These are phyloP conservation scores for Sporothrix luriei DNA, from an alignment of 2,329 filamentous ascomycete genomes.

Conservation along the genomic window DNA sequence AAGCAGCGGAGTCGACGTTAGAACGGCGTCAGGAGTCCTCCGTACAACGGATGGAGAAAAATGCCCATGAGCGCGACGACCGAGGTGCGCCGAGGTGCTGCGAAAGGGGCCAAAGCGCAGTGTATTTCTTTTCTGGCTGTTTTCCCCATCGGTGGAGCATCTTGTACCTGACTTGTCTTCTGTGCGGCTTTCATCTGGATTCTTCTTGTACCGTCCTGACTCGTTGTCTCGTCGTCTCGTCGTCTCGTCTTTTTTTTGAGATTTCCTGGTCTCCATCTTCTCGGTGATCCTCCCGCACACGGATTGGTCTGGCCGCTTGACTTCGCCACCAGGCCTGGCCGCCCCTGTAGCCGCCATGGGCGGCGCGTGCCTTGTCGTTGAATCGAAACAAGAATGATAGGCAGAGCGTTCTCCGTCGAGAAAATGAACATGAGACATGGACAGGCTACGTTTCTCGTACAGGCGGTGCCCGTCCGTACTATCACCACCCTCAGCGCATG, in stretches of 20 bases:
- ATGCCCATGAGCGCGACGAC: background rate
- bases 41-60: background rate
- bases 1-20: background rate
- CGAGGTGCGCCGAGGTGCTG: background rate
- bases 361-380: background rate
- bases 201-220: background rate
- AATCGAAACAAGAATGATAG: slow-evolving; percentile 2
- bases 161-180: background rate
- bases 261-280: background rate
- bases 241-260: background rate
- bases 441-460: background rate
- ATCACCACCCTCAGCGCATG: background rate
- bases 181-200: background rate
- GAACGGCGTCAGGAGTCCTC: no score
- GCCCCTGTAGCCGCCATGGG: slow-evolving; percentile 13
- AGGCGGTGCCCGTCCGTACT: background rate
- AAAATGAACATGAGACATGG: slow-evolving; percentile 12
- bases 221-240: background rate
- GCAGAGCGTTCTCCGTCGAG: background rate
- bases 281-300: slow-evolving; percentile 5
- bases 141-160: background rate
- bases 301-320: background rate
- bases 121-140: no score
- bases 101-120: slow-evolving; percentile 18
- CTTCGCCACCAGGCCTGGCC: background rate